Conservation (phyloP, 805 yeast genomes). For the Pichia kluyveri region DNA sequence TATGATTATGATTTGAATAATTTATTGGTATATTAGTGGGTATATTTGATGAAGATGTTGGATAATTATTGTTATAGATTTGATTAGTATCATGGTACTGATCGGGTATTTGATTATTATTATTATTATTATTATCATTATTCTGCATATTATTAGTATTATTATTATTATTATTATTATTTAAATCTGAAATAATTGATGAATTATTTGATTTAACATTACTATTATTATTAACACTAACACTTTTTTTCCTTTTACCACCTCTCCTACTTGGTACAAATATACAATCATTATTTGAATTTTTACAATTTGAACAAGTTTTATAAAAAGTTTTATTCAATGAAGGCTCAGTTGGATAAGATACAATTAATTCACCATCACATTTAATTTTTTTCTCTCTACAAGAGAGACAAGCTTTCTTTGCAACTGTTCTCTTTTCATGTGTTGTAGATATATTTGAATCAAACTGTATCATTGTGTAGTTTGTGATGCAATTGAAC, state of each 20-base stretch:
- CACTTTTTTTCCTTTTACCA: conserved; percentile 39
- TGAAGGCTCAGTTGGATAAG: conserved; percentile 1
- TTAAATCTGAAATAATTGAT: neutral
- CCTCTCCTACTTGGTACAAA: conserved; percentile 52
- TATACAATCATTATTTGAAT: conserved; percentile 39
- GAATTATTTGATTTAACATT: neutral
- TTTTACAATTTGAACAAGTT: conserved; percentile 42
- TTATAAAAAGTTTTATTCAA: conserved; percentile 15
- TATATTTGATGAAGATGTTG: neutral
- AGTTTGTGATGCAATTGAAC: no score
- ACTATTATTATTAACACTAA: no score
- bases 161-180: neutral
- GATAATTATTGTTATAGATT: no score
- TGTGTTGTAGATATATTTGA: neutral
- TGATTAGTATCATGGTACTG: no score
- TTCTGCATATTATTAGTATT: neutral
- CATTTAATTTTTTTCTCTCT: conserved; percentile 60
- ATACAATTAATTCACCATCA: conserved; percentile 41
- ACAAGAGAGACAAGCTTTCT: conserved; percentile 54
- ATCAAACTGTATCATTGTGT: no score
- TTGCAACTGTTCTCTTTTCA: conserved; percentile 41
- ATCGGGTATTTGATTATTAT: no score
- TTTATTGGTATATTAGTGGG: no score
- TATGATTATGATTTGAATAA: no score
- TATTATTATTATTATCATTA: neutral